Evolutionary conservation across 768 basidiomycete genomes (phyloP).

Genomic region (Kockovaella imperatae): DNA sequence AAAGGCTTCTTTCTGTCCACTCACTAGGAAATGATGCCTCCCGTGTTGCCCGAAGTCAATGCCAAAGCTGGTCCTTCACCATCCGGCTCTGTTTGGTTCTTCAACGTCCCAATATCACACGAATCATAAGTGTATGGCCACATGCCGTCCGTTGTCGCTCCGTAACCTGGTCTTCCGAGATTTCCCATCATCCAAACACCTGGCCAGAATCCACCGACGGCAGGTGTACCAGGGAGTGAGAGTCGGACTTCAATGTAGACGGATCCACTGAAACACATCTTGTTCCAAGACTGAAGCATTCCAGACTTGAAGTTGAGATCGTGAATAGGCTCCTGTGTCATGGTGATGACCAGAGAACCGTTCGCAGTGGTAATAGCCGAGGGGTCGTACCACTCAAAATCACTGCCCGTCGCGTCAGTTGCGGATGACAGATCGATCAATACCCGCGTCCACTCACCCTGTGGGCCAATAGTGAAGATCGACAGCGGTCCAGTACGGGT

Average conservation of each 20-base stretch:
- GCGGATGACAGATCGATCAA: background rate
- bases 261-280: slow-evolving; percentile 79
- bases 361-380: slow-evolving; percentile 55
- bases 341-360: slow-evolving; percentile 74
- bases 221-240: slow-evolving; percentile 38
- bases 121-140: slow-evolving; percentile 78
- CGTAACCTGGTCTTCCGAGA: slow-evolving; percentile 78
- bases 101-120: slow-evolving; percentile 78
- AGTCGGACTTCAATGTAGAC: slow-evolving; percentile 66
- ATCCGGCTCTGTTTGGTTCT: slow-evolving; percentile 26
- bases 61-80: slow-evolving; percentile 27
- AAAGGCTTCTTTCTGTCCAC: slow-evolving; percentile 5
- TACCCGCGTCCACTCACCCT: slow-evolving; percentile 11
- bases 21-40: slow-evolving; percentile 32
- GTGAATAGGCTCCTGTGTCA: slow-evolving; percentile 62
- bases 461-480: slow-evolving; percentile 75
- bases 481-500: slow-evolving; percentile 71
- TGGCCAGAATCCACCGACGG: slow-evolving; percentile 57
- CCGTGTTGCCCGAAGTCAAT: slow-evolving; percentile 19
- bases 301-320: slow-evolving; percentile 67
- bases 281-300: slow-evolving; percentile 75
- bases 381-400: slow-evolving; percentile 63
- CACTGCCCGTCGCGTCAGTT: slow-evolving; percentile 36
- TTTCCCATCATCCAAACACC: slow-evolving; percentile 83
- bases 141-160: slow-evolving; percentile 76